Evolutionary conservation across 805 yeast species (phyloP).

Genomic region (Starmerella asiatica): DNA sequence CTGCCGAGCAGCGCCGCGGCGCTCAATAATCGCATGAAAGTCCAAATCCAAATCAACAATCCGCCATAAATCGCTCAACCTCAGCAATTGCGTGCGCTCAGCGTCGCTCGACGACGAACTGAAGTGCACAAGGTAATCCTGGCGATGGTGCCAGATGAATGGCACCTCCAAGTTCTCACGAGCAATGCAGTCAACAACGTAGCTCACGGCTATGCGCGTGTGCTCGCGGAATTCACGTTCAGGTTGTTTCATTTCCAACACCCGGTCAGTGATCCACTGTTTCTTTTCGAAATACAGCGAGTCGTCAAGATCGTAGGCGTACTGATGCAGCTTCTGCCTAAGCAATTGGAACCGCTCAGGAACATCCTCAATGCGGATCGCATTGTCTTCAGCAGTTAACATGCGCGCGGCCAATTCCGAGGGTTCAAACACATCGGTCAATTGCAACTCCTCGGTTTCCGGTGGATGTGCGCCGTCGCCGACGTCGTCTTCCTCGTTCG

Average conservation of each 20-base stretch:
- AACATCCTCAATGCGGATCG: conserved; percentile 69
- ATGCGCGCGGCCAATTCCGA: conserved; percentile 81
- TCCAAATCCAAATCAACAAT: conserved; percentile 76
- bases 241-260: conserved; percentile 43
- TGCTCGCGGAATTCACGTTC: conserved; percentile 29
- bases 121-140: conserved; percentile 64
- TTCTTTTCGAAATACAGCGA: conserved; percentile 61
- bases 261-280: conserved; percentile 61
- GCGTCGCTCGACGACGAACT: conserved; percentile 30
- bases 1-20: conserved; percentile 48
- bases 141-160: conserved; percentile 86
- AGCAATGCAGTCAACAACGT: conserved; percentile 58
- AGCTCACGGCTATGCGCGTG: conserved; percentile 53
- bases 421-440: conserved; percentile 88
- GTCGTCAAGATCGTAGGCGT: conserved; percentile 49
- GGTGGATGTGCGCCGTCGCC: conserved; percentile 18
- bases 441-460: conserved; percentile 35
- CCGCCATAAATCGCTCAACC: conserved; percentile 85
- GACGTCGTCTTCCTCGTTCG: conserved; percentile 55
- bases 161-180: conserved; percentile 83
- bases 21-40: conserved; percentile 70
- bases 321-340: conserved; percentile 50
- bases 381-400: conserved; percentile 84
- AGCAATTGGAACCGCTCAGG: conserved; percentile 85
- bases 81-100: conserved; percentile 30